These are phyloP conservation scores for Aspergillus incahuasiensis DNA, from an alignment of 495 filamentous ascomycete genomes.

Conservation along the genomic window DNA sequence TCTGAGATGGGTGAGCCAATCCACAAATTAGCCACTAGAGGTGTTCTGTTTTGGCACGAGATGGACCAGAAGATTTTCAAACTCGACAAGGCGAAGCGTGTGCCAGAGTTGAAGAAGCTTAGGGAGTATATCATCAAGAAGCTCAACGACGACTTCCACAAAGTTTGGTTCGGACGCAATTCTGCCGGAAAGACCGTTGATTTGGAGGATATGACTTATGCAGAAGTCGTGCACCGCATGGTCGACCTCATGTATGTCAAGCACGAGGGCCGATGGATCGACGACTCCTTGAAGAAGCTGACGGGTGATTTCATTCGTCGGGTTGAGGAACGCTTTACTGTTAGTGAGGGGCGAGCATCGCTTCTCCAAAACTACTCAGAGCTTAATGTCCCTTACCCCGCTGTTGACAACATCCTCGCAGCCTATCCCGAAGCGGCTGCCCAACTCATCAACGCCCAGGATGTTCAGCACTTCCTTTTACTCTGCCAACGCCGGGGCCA, in stretches of 20 bases:
- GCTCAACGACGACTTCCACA: conserved; percentile 96
- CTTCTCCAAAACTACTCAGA: conserved; percentile 81
- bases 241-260: conserved; percentile 95
- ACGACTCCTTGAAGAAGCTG: conserved; percentile 71
- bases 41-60: conserved; percentile 93
- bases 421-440: conserved; percentile 79
- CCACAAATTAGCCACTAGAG: conserved; percentile 93
- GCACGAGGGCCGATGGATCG: conserved; percentile 92
- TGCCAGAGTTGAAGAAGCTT: conserved; percentile 87
- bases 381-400: conserved; percentile 73
- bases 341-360: conserved; percentile 60
- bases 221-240: conserved; percentile 88
- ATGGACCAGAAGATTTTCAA: conserved; percentile 98
- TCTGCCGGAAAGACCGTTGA: conserved; percentile 72
- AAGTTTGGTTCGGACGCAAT: conserved; percentile 97
- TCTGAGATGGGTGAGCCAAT: conserved; percentile 99
- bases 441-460: conserved; percentile 94
- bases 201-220: conserved; percentile 97
- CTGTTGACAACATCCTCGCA: conserved; percentile 72
- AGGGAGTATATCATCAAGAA: conserved; percentile 95
- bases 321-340: conserved; percentile 86
- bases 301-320: conserved; percentile 94
- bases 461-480: conserved; percentile 91
- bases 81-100: conserved; percentile 88
- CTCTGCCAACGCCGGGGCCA: conserved; percentile 91